Percentiles rank a stretch among this genome's conserved stretches.
Conservation (phyloP, 352 stramenopile genomes). For the Phytophthora pistaciae region DNA sequence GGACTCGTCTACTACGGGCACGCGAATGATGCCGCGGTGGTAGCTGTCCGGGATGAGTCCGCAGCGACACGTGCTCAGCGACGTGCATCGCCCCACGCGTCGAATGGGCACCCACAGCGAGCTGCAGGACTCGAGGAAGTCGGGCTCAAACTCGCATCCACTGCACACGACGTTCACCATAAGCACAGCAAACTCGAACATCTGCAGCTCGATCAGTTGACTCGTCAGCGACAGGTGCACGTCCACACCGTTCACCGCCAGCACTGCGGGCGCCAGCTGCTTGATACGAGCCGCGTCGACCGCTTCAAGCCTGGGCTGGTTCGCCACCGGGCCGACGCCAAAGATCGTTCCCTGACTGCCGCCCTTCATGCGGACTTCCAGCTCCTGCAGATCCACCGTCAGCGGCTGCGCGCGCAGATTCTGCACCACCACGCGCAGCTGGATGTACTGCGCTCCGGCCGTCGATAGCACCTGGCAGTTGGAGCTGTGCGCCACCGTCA, state of each 20-base stretch:
- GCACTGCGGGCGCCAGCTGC: conserved; percentile 52
- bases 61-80: conserved; percentile 70
- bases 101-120: conserved; percentile 77
- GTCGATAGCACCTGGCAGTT: conserved; percentile 64
- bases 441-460: conserved; percentile 50
- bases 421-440: conserved; percentile 76
- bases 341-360: conserved; percentile 61
- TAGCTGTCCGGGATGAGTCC: conserved; percentile 79
- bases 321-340: conserved; percentile 25
- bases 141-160: conserved; percentile 78
- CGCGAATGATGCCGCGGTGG: conserved; percentile 70
- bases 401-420: conserved; percentile 66
- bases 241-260: conserved; percentile 67
- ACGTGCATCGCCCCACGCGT: conserved; percentile 56
- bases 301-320: conserved; percentile 16
- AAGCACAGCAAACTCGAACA: conserved; percentile 79
- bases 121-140: conserved; percentile 76
- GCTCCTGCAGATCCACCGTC: conserved; percentile 66
- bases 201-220: conserved; percentile 53
- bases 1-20: conserved; percentile 77
- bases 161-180: conserved; percentile 68
- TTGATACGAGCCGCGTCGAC: conserved; percentile 6
- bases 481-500: conserved; percentile 74
- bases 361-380: conserved; percentile 80
- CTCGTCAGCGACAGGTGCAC: conserved; percentile 33